A percentile compares a stretch with the other conserved stretches of the same genome.
phyloP scores from a whole-genome alignment of 257 asterid genomes.

The Perilla frutescens region DNA sequence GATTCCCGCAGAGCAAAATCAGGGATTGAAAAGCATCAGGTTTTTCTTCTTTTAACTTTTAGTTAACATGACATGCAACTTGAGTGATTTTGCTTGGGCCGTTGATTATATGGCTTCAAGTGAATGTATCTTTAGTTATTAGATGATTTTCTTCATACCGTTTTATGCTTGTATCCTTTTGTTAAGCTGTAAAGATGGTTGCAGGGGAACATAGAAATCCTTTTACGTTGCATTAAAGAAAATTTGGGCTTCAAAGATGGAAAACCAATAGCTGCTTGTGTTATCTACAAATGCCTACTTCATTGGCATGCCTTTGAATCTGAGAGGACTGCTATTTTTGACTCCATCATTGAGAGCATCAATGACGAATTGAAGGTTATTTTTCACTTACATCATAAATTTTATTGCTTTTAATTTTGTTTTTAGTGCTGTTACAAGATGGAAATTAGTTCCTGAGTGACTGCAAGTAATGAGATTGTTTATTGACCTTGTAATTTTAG shows the following conservation, averaged over 20 bases:
- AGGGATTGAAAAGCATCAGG: constrained; percentile 82
- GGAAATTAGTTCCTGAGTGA: constrained; percentile 22
- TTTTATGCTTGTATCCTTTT: constrained; percentile 17
- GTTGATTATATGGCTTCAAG: constrained; percentile 14
- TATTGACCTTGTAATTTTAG: constrained; percentile 8
- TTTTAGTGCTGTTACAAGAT: constrained; percentile 21
- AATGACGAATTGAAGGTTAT: constrained; percentile 86
- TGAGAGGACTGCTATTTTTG: constrained; percentile 91
- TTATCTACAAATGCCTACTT: constrained; percentile 89
- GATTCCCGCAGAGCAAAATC: constrained; percentile 83
- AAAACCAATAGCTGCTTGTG: constrained; percentile 92
- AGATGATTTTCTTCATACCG: constrained; percentile 1
- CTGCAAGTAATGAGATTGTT: neutral
- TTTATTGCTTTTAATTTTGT: constrained; percentile 8
- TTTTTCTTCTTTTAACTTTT: constrained; percentile 40
- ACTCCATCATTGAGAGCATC: constrained; percentile 80
- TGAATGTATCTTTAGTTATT: constrained; percentile 18
- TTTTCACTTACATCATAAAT: constrained; percentile 19
- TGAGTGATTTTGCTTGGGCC: neutral
- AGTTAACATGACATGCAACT: constrained; percentile 9
- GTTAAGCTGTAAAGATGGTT: constrained; percentile 29
- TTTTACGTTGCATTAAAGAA: constrained; percentile 88
- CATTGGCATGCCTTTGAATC: constrained; percentile 98
- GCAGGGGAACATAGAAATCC: constrained; percentile 80
- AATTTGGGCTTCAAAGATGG: constrained; percentile 91